Evolutionary conservation across 768 basidiomycete genomes (phyloP).

Genomic region (Mycena galopus): DNA sequence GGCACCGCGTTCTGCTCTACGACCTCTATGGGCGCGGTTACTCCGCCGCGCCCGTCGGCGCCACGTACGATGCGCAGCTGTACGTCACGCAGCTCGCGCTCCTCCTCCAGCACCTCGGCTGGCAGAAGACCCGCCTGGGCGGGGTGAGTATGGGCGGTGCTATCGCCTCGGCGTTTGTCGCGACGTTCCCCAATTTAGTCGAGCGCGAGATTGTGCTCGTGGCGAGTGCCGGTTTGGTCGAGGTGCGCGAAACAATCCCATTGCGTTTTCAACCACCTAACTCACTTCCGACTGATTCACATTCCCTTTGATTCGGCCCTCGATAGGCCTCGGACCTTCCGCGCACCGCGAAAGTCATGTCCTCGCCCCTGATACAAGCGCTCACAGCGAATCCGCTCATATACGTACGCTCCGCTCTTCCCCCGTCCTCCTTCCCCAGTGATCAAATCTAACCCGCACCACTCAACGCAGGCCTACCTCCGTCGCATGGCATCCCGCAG

Average conservation of each 20-base stretch:
- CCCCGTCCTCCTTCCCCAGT: neutral
- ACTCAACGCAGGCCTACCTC: slow-evolving; percentile 34
- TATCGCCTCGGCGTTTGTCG: slow-evolving; percentile 77
- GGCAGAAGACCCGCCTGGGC: slow-evolving; percentile 72
- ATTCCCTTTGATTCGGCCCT: too few relatives aligned
- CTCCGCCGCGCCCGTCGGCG: slow-evolving; percentile 71
- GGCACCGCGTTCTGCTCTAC: slow-evolving; percentile 82
- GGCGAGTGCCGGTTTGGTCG: slow-evolving; percentile 77
- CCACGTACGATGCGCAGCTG: slow-evolving; percentile 72
- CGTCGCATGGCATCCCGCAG: slow-evolving; percentile 20
- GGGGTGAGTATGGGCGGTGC: slow-evolving; percentile 89
- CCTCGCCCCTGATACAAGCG: slow-evolving; percentile 78
- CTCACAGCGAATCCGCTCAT: slow-evolving; percentile 73
- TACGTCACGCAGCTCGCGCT: slow-evolving; percentile 86
- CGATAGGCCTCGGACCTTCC: slow-evolving; percentile 73
- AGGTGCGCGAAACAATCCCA: slow-evolving; percentile 52
- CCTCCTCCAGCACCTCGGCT: slow-evolving; percentile 82
- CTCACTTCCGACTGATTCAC: too few relatives aligned
- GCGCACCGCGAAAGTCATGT: slow-evolving; percentile 83
- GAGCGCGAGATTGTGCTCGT: slow-evolving; percentile 75
- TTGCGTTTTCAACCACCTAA: neutral
- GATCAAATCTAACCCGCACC: neutral
- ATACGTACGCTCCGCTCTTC: slow-evolving; percentile 60
- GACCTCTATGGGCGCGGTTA: slow-evolving; percentile 89
- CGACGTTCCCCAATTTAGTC: slow-evolving; percentile 79